Evolutionary conservation across 441 rosid species (phyloP), one percentile per base, ranked within the genome.

Genomic region (Euphorbia schlechtendalii): DNA sequence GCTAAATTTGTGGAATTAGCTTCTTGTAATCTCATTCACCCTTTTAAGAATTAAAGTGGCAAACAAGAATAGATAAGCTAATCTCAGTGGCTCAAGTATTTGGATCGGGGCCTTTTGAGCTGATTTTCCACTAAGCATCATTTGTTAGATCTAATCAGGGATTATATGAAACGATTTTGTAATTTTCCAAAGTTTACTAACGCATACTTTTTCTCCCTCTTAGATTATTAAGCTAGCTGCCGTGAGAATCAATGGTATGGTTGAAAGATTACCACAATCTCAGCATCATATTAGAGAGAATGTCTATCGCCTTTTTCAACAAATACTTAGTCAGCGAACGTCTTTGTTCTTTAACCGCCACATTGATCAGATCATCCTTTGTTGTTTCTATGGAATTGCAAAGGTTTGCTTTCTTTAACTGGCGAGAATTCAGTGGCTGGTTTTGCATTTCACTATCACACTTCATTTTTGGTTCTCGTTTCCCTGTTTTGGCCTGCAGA

Each of bases 201-300:
- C 70, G 27, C 45, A 30, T 70, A 14, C 32, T 22, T 67, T 51
- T 64, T 66, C 34, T 30, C 61, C 72, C 49, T n/a, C 41, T 54
- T 76, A 95, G 99, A 91, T 95, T 63, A 95, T 82, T 63, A 95
- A 91, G 79, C 66, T 91, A 76, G 98, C 99, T 66, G 99, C 99
- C 25, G 94, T 95, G 70, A 83, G 99, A 81, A 88, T 91, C 75
- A 91, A 84, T 57, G 91, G 95, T 56, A 95, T 95, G 96, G 84
- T 95, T 65, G 99, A 95, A 75, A 84, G 96, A 83, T 76, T 95
- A 62, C 96, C 89, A 54, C 84, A 77, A 64, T 80, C 98, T 11
- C 97, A 89, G 76, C 88, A n/a, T n/a, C n/a, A 87, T 78, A 84
- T 84, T 67, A 86, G 90, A 75, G 99, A 87, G 86, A 83, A 78